phyloP scores from a whole-genome alignment of 1,284 basidiomycete genomes.

The Ustanciosporium gigantosporum region DNA sequence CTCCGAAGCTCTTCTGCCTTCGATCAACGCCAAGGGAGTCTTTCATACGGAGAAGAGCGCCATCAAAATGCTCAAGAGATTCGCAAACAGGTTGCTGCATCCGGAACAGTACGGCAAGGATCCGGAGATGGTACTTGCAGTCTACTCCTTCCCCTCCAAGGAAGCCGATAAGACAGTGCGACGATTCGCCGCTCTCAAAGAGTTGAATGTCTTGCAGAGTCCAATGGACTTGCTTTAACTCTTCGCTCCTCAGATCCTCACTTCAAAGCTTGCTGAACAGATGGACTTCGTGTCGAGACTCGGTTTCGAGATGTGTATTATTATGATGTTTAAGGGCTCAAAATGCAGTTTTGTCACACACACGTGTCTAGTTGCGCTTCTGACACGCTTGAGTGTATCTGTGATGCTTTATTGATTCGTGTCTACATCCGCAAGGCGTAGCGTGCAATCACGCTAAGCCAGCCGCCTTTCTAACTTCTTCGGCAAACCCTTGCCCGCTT shows the following conservation, averaged over 20 bases:
- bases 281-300: too few species aligned
- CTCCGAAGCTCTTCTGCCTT: conserved; percentile 14
- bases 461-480: conserved; percentile 55
- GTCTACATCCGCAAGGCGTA: too few species aligned
- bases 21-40: conserved; percentile 19
- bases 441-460: conserved; percentile 34
- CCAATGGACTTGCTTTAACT: conserved; percentile 11
- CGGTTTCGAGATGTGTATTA: not conserved
- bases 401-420: too few species aligned
- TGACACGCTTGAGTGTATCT: too few species aligned
- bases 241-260: too few species aligned
- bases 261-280: too few species aligned
- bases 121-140: conserved; percentile 16
- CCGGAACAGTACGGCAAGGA: conserved; percentile 10
- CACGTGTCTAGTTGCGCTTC: too few species aligned
- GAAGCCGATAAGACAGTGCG: conserved; percentile 14
- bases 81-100: conserved; percentile 14
- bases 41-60: conserved; percentile 11
- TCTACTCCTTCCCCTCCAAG: conserved; percentile 17
- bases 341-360: too few species aligned
- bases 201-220: conserved; percentile 11
- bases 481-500: conserved; percentile 33
- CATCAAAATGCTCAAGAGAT: conserved; percentile 13
- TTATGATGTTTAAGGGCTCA: not conserved
- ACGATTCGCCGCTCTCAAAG: conserved; percentile 24